These are phyloP conservation scores for Micractinium conductrix DNA, from an alignment of 139 green algal genomes.

Conservation along the genomic window DNA sequence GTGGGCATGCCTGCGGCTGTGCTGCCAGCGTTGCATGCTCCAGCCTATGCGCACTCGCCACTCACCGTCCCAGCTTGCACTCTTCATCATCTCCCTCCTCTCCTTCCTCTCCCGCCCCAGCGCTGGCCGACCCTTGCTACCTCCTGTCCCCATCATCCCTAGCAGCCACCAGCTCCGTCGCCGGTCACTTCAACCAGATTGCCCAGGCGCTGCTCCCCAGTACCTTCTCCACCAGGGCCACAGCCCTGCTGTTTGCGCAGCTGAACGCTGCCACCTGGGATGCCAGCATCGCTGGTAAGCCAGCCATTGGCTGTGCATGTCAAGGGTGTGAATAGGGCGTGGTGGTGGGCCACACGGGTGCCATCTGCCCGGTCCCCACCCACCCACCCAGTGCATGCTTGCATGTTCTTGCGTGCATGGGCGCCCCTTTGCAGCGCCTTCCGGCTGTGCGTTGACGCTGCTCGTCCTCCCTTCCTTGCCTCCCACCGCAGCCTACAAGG, in stretches of 20 bases:
- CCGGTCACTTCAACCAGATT: slow-evolving; percentile 22
- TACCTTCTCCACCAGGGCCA: background rate
- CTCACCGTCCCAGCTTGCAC: background rate
- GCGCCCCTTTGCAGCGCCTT: too few relatives aligned
- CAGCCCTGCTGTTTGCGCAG: slow-evolving; percentile 17
- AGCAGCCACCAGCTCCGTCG: slow-evolving; percentile 2
- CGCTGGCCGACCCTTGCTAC: background rate
- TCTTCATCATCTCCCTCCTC: background rate
- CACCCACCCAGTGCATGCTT: too few relatives aligned
- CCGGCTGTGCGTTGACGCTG: too few relatives aligned
- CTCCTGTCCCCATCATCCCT: too few relatives aligned
- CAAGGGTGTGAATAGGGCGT: too few relatives aligned
- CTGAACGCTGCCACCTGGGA: slow-evolving; percentile 2
- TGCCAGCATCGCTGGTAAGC: slow-evolving; percentile 21
- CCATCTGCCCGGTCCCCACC: too few relatives aligned
- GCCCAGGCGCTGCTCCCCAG: slow-evolving; percentile 18
- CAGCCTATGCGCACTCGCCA: background rate
- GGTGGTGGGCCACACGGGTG: too few relatives aligned
- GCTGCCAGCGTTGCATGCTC: background rate
- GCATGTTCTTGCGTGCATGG: too few relatives aligned
- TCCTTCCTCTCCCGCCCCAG: background rate
- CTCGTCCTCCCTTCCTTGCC: too few relatives aligned
- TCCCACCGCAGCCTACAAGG: background rate
- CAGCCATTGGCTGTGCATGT: too few relatives aligned
- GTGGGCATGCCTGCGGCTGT: background rate